phyloP scores from a whole-genome alignment of 495 filamentous ascomycete genomes.

The Xylaria bambusicola region DNA sequence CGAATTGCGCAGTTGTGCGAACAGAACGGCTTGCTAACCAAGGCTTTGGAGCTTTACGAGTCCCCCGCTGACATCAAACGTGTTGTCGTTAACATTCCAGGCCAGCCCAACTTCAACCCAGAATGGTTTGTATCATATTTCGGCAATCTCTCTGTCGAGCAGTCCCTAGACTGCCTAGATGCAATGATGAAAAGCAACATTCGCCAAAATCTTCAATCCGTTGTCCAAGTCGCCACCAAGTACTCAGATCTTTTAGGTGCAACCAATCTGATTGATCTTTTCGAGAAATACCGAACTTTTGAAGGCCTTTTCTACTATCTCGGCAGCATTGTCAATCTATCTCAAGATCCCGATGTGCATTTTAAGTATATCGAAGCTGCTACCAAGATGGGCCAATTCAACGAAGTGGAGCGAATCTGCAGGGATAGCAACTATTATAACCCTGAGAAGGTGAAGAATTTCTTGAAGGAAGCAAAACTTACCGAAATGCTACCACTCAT shows the following conservation, averaged over 20 bases:
- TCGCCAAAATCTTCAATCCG: constrained; percentile 91
- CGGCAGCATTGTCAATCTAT: constrained; percentile 95
- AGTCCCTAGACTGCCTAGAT: constrained; percentile 89
- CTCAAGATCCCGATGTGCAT: constrained; percentile 90
- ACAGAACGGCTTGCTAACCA: constrained; percentile 80
- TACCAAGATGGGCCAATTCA: constrained; percentile 85
- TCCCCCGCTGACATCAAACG: constrained; percentile 90
- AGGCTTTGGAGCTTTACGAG: constrained; percentile 92
- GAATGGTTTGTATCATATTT: constrained; percentile 95
- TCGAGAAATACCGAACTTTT: constrained; percentile 95
- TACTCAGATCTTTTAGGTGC: constrained; percentile 98
- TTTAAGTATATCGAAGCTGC: constrained; percentile 99
- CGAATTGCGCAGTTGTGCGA: constrained; percentile 90
- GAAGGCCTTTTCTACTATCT: constrained; percentile 99
- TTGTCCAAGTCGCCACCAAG: constrained; percentile 93
- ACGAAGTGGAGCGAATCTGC: constrained; percentile 96
- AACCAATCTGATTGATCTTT: constrained; percentile 81
- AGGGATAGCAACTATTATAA: constrained; percentile 93
- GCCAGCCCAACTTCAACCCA: constrained; percentile 75
- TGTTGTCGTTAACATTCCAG: constrained; percentile 74
- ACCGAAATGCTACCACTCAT: constrained; percentile 94
- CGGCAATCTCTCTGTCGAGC: constrained; percentile 89
- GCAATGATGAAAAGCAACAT: constrained; percentile 97
- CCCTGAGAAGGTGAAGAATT: constrained; percentile 98
- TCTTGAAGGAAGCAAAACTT: constrained; percentile 93